phyloP scores from a whole-genome alignment of 768 basidiomycete genomes.

The Nidula microcarpa region DNA sequence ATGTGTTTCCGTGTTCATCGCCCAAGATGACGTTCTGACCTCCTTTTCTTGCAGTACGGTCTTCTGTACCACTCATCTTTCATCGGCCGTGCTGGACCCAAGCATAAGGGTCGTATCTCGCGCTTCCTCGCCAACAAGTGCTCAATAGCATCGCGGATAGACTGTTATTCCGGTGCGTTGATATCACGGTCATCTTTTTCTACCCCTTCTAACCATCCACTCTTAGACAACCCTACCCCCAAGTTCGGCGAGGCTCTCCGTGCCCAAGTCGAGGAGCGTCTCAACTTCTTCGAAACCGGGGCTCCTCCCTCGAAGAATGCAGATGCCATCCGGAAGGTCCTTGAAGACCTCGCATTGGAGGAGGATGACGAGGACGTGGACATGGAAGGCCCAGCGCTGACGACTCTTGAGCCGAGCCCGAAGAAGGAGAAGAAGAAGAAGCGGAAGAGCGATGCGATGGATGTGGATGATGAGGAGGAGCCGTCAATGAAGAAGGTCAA shows the following conservation, averaged over 20 bases:
- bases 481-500: constrained; percentile 68
- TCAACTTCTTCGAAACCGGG: constrained; percentile 92
- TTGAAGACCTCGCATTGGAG: constrained; percentile 74
- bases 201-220: constrained; percentile 1
- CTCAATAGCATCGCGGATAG: constrained; percentile 94
- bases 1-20: constrained; percentile 6
- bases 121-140: constrained; percentile 99
- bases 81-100: constrained; percentile 91
- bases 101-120: constrained; percentile 96
- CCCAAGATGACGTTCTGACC: not conserved
- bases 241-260: constrained; percentile 96
- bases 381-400: constrained; percentile 48
- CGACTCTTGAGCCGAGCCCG: constrained; percentile 53
- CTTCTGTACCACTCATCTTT: constrained; percentile 97
- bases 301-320: constrained; percentile 86
- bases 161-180: constrained; percentile 80
- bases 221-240: constrained; percentile 75
- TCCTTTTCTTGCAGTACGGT: constrained; percentile 66
- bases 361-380: constrained; percentile 54
- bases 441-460: constrained; percentile 67
- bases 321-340: constrained; percentile 87
- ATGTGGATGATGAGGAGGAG: constrained; percentile 53
- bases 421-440: constrained; percentile 61
- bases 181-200: not conserved
- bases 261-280: constrained; percentile 91